phyloP scores from a whole-genome alignment of 202 grass and related monocot species.

The Panicum virgatum region DNA sequence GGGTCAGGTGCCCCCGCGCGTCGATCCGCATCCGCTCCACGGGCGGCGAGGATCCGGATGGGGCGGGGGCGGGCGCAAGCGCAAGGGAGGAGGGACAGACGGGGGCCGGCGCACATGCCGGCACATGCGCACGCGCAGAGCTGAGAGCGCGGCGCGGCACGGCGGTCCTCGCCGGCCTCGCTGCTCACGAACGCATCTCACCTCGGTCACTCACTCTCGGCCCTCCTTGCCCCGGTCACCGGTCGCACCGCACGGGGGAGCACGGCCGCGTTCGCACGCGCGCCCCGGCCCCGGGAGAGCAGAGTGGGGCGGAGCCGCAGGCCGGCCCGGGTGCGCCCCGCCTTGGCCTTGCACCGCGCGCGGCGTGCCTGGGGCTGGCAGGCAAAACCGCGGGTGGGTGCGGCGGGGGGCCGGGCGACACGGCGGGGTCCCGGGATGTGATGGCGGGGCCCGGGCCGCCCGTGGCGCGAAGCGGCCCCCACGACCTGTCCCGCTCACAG shows the following conservation, averaged over 20 bases:
- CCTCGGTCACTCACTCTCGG: background rate
- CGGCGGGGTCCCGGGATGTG: slow-evolving; percentile 7
- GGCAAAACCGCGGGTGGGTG: background rate
- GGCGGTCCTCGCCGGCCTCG: background rate
- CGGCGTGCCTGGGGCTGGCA: background rate
- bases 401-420: background rate
- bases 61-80: background rate
- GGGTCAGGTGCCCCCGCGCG: background rate
- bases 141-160: background rate
- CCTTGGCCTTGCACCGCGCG: background rate
- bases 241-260: background rate
- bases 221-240: background rate
- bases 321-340: no score
- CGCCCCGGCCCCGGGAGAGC: background rate
- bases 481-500: slow-evolving; percentile 22
- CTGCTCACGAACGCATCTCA: background rate
- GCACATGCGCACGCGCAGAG: slow-evolving; percentile 21
- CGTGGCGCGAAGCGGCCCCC: background rate
- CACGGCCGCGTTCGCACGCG: background rate
- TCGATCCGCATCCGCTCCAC: slow-evolving; percentile 15
- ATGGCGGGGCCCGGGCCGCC: background rate
- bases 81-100: background rate
- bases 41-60: background rate
- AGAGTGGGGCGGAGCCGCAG: background rate
- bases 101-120: slow-evolving; percentile 16